phyloP scores from a whole-genome alignment of 192 early-diverging fungal species.

The Podila horticola region DNA sequence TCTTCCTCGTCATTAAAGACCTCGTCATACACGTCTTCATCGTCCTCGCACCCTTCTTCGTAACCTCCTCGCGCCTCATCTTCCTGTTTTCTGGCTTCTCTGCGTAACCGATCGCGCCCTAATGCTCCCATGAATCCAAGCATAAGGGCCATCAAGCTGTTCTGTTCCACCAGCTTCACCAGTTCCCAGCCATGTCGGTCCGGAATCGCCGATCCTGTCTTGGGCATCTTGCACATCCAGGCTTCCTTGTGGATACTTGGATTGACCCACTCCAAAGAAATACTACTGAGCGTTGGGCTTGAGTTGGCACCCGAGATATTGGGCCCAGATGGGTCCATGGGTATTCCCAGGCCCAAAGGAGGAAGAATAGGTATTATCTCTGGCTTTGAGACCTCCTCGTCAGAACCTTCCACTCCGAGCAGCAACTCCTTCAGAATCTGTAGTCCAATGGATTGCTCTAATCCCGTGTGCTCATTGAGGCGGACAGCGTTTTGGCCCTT shows the following conservation, averaged over 20 bases:
- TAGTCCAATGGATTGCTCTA: slow-evolving; percentile 58
- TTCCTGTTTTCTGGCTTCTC: slow-evolving; percentile 21
- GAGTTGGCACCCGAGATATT: too few relatives aligned
- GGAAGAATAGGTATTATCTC: slow-evolving; percentile 5
- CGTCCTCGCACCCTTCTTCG: slow-evolving; percentile 6
- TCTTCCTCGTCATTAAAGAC: slow-evolving; percentile 11
- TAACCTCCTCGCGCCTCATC: slow-evolving; percentile 8
- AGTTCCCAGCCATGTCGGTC: slow-evolving; percentile 59
- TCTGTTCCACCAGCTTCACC: slow-evolving; percentile 59
- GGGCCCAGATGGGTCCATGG: neutral
- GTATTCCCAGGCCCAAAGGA: slow-evolving; percentile 2
- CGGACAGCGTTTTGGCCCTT: slow-evolving; percentile 45
- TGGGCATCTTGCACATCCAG: slow-evolving; percentile 50
- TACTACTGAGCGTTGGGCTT: neutral
- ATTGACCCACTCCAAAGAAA: neutral
- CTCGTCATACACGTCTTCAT: slow-evolving; percentile 4
- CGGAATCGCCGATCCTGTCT: slow-evolving; percentile 23
- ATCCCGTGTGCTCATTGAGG: slow-evolving; percentile 44
- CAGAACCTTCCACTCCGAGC: slow-evolving; percentile 48
- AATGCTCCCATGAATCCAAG: slow-evolving; percentile 57
- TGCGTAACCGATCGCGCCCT: slow-evolving; percentile 25
- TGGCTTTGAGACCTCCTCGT: slow-evolving; percentile 44
- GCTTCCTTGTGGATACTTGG: slow-evolving; percentile 9
- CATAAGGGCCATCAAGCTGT: slow-evolving; percentile 58
- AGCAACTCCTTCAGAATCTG: slow-evolving; percentile 60